Evolutionary conservation across 441 rosid species (phyloP).

Genomic region (Pelargonium cotyledonis): DNA sequence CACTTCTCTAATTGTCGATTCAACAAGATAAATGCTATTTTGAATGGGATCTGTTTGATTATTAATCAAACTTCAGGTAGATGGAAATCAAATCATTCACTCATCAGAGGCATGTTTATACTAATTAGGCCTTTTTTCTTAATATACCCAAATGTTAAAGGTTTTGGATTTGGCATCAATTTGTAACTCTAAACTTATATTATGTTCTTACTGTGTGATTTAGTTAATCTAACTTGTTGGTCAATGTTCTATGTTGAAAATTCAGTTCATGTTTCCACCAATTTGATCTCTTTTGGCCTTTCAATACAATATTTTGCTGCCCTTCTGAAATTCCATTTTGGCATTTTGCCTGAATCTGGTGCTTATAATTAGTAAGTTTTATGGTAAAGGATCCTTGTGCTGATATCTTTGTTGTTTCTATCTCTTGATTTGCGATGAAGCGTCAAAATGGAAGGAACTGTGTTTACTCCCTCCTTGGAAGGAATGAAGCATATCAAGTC

Average conservation of each 20-base stretch:
- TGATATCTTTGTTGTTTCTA: neutral
- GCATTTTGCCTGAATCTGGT: neutral
- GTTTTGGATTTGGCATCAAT: neutral
- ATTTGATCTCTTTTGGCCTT: neutral
- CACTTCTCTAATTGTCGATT: neutral
- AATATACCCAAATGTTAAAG: neutral
- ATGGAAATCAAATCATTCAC: neutral
- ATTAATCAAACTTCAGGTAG: neutral
- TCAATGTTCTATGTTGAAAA: neutral
- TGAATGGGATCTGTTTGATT: neutral
- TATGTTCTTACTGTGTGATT: neutral
- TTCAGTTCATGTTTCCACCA: neutral
- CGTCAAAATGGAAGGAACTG: slow-evolving; percentile 65
- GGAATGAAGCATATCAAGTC: slow-evolving; percentile 78
- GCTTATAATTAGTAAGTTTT: neutral
- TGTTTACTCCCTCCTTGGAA: slow-evolving; percentile 76
- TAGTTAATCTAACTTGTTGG: neutral
- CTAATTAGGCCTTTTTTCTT: neutral
- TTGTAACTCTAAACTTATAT: no score
- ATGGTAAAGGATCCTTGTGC: neutral
- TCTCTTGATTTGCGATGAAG: slow-evolving; percentile 6
- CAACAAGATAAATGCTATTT: neutral
- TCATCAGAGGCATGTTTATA: neutral
- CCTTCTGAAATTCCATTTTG: neutral
- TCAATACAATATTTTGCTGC: neutral